Conservation (phyloP, 2,329 filamentous ascomycete species). For the Aureobasidium sp. region DNA sequence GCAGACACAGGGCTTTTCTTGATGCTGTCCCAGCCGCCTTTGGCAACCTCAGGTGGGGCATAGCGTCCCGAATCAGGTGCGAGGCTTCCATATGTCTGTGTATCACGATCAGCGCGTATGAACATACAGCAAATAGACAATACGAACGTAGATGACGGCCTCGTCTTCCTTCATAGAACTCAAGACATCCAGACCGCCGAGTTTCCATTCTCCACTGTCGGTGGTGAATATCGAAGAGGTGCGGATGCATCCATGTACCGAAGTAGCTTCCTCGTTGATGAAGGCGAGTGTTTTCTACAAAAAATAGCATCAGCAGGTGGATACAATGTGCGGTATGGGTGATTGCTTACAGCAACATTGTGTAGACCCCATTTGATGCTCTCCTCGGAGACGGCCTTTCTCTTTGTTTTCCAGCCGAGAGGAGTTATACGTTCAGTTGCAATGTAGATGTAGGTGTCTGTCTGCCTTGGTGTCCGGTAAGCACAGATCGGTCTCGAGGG, state of each 20-base stretch:
- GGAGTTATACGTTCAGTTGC: constrained; percentile 86
- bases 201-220: constrained; percentile 96
- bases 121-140: background rate
- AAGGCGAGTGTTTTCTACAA: constrained; percentile 81
- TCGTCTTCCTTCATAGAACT: constrained; percentile 96
- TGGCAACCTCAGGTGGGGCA: constrained; percentile 76
- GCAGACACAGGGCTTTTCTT: constrained; percentile 74
- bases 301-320: background rate
- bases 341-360: constrained; percentile 61
- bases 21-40: constrained; percentile 83
- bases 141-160: constrained; percentile 69
- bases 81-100: constrained; percentile 73
- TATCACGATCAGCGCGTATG: constrained; percentile 13
- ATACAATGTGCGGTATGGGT: too few species aligned
- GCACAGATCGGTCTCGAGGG: constrained; percentile 13
- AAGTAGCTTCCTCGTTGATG: constrained; percentile 86
- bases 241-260: constrained; percentile 80
- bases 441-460: constrained; percentile 91
- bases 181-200: constrained; percentile 86
- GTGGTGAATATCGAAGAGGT: constrained; percentile 85
- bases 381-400: constrained; percentile 80
- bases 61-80: constrained; percentile 80
- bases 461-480: constrained; percentile 47
- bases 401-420: constrained; percentile 79
- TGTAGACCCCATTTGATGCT: constrained; percentile 96